phyloP scores from a whole-genome alignment of 352 stramenopile species.

The Peronospora farinosa region DNA sequence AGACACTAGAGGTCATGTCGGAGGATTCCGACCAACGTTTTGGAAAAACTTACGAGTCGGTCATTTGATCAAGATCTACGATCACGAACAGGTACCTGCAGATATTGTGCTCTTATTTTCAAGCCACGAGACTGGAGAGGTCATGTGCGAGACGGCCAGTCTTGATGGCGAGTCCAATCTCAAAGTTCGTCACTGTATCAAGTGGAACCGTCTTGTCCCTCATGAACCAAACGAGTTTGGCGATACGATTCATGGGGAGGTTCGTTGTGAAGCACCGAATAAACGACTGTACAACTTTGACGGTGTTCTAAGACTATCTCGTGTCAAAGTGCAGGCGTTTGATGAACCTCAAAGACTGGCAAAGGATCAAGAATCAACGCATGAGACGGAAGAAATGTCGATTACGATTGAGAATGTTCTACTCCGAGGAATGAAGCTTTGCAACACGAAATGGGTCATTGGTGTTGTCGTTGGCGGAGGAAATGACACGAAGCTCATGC shows the following conservation, averaged over 20 bases:
- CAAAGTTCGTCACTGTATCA: conserved; percentile 64
- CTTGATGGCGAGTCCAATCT: conserved; percentile 81
- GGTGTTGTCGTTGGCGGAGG: conserved; percentile 74
- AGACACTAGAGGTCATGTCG: conserved; percentile 6
- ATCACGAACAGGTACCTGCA: conserved; percentile 87
- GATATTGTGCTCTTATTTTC: conserved; percentile 89
- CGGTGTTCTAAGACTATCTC: conserved; percentile 45
- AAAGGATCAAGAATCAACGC: conserved; percentile 1
- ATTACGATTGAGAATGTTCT: conserved; percentile 79
- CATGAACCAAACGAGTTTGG: conserved; percentile 44
- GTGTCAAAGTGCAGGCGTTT: conserved; percentile 17
- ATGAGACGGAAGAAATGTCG: conserved; percentile 50
- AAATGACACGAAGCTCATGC: conserved; percentile 76
- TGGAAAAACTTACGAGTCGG: conserved; percentile 86
- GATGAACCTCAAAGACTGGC: not conserved
- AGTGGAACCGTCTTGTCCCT: conserved; percentile 46
- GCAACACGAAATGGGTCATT: conserved; percentile 77
- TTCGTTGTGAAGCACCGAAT: conserved; percentile 74
- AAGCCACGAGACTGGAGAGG: conserved; percentile 60
- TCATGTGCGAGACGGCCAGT: conserved; percentile 78
- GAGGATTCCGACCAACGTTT: conserved; percentile 54
- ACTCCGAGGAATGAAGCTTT: conserved; percentile 75
- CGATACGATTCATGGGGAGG: conserved; percentile 41
- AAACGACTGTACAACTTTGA: conserved; percentile 81
- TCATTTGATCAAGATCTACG: conserved; percentile 81